Percentiles rank a stretch among this genome's conserved stretches.
Evolutionary conservation across 73 alveolate species (phyloP).

Genomic region (Uronychia binucleata): DNA sequence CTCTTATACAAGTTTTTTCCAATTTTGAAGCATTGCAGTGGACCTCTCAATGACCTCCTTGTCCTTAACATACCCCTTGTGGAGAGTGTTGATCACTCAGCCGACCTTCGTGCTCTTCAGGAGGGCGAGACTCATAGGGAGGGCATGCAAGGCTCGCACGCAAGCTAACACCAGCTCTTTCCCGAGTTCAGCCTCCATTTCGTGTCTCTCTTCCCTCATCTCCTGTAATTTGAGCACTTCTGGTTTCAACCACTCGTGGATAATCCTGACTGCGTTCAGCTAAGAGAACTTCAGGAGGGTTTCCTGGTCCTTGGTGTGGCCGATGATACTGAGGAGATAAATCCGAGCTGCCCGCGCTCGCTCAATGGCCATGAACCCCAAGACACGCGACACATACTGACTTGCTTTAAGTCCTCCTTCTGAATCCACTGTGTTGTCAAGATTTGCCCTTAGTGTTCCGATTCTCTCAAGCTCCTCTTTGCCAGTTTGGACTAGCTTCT

Average conservation of each 20-base stretch:
- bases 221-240: not conserved
- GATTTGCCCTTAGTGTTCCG: too few relatives aligned
- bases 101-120: not conserved
- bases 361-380: too few relatives aligned
- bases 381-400: too few relatives aligned
- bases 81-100: not conserved
- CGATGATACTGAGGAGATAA: too few relatives aligned
- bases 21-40: not conserved
- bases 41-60: not conserved
- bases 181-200: not conserved
- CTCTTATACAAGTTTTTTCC: not conserved
- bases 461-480: too few relatives aligned
- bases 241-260: not conserved
- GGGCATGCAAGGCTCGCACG: not conserved
- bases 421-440: too few relatives aligned
- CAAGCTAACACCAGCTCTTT: too few relatives aligned
- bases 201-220: not conserved
- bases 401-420: too few relatives aligned
- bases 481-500: too few relatives aligned
- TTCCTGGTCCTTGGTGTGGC: too few relatives aligned
- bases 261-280: not conserved
- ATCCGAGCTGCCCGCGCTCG: too few relatives aligned
- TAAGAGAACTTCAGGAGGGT: not conserved
- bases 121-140: not conserved
- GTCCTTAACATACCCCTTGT: not conserved